Percentiles rank a stretch among this genome's conserved stretches.
Evolutionary conservation across 148 eudicot genomes (phyloP).

Genomic region (Hydrangea macrophylla): DNA sequence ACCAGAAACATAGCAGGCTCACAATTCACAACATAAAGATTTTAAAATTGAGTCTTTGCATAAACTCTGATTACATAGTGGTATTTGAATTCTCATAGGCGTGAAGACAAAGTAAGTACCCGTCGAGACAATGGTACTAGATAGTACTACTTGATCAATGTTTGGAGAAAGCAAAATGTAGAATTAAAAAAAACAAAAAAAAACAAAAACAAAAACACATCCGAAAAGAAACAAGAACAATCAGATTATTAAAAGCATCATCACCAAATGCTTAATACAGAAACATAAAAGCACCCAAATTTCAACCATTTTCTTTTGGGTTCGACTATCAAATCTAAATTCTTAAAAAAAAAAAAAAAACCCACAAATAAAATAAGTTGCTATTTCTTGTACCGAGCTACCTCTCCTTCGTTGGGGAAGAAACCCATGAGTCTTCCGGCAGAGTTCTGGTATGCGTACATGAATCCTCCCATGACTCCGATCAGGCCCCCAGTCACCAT

Average conservation of each 20-base stretch:
- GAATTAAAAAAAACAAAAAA: not conserved
- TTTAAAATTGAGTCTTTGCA: not conserved
- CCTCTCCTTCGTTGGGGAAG: conserved; percentile 93
- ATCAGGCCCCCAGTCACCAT: conserved; percentile 97
- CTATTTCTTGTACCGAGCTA: conserved; percentile 61
- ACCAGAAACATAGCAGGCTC: not conserved
- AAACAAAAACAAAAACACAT: not conserved
- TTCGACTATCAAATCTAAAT: not conserved
- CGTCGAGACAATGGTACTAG: not conserved
- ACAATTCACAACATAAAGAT: too few species aligned
- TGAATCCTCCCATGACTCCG: conserved; percentile 87
- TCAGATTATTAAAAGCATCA: conserved; percentile 17
- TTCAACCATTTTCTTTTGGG: not conserved
- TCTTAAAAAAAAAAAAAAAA: not conserved
- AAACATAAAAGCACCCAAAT: conserved; percentile 2
- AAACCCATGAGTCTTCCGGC: conserved; percentile 97
- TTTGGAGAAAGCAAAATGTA: not conserved
- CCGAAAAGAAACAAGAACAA: not conserved
- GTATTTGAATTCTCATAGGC: not conserved
- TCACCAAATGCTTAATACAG: not conserved
- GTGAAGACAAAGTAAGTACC: not conserved
- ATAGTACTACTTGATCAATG: not conserved
- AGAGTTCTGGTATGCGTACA: conserved; percentile 95
- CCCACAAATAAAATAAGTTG: conserved; percentile 1
- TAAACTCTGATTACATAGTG: not conserved